Evolutionary conservation across 306 rosid genomes (phyloP).

Genomic region (Sphenostylis stenocarpa): DNA sequence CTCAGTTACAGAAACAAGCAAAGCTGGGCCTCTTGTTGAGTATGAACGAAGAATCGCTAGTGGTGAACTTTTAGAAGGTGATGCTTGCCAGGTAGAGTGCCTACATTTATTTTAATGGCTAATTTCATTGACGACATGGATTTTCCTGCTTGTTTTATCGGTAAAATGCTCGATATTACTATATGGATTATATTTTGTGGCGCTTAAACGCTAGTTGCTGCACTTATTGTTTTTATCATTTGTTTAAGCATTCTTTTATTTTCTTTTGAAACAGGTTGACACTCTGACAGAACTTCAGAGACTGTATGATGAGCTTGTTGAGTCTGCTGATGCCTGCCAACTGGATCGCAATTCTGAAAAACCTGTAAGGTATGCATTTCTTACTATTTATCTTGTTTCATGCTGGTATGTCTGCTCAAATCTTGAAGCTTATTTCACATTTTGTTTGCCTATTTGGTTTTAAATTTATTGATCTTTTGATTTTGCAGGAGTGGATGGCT

Average conservation of each 20-base stretch:
- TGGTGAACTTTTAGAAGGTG: conserved; percentile 89
- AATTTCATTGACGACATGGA: conserved; percentile 20
- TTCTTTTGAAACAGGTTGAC: conserved; percentile 54
- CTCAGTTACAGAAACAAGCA: conserved; percentile 46
- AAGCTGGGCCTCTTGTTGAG: conserved; percentile 90
- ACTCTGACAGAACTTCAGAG: conserved; percentile 89
- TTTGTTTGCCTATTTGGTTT: background rate
- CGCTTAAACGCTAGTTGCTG: conserved; percentile 7
- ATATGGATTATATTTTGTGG: conserved; percentile 16
- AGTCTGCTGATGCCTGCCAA: conserved; percentile 59
- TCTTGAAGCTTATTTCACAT: conserved; percentile 16
- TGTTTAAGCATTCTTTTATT: background rate
- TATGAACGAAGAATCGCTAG: conserved; percentile 79
- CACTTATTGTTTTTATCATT: conserved; percentile 9
- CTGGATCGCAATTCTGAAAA: conserved; percentile 74
- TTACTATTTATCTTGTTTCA: conserved; percentile 3
- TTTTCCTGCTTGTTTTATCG: conserved; percentile 14
- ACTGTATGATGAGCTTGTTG: conserved; percentile 86
- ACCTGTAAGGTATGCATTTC: conserved; percentile 63
- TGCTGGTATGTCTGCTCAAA: conserved; percentile 28
- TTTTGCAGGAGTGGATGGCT: conserved; percentile 80
- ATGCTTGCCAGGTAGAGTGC: conserved; percentile 71
- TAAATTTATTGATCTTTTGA: conserved; percentile 15
- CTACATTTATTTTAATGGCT: background rate
- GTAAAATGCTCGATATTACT: conserved; percentile 14